Percentiles rank a stretch among this genome's conserved stretches.
Conservation (phyloP, 202 grass and related monocot genomes). For the Thinopyrum obtusiflorum region DNA sequence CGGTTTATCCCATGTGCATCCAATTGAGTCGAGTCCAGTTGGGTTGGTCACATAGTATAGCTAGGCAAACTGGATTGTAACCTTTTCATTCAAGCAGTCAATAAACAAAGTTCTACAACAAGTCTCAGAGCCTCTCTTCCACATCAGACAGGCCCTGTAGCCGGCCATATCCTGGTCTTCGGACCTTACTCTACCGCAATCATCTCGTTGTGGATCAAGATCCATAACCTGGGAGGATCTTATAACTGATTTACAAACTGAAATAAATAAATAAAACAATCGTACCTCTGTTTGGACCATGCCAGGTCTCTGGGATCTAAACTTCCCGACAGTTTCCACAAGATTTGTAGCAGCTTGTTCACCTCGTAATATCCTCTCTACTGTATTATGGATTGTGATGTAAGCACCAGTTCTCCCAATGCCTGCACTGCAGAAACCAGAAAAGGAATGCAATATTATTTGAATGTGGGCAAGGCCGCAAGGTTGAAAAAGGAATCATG, state of each 20-base stretch:
- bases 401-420: constrained; percentile 92
- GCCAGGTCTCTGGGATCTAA: constrained; percentile 68
- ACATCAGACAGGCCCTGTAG: background rate
- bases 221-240: background rate
- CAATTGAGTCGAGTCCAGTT: background rate
- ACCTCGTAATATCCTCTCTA: constrained; percentile 73
- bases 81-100: background rate
- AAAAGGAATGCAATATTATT: constrained; percentile 20
- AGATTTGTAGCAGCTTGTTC: constrained; percentile 58
- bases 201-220: background rate
- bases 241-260: background rate
- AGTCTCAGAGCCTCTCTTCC: background rate
- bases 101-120: background rate
- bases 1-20: background rate
- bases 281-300: constrained; percentile 90
- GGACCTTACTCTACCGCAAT: background rate
- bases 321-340: constrained; percentile 54
- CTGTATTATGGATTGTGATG: constrained; percentile 75
- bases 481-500: background rate
- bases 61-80: background rate
- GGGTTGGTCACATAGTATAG: background rate
- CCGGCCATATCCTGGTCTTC: background rate
- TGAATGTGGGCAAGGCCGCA: background rate
- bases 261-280: background rate
- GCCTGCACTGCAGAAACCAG: constrained; percentile 62